Base-by-base conservation (phyloP, 805 yeast genomes). In the Kluyveromyces wickerhamii region DNA sequence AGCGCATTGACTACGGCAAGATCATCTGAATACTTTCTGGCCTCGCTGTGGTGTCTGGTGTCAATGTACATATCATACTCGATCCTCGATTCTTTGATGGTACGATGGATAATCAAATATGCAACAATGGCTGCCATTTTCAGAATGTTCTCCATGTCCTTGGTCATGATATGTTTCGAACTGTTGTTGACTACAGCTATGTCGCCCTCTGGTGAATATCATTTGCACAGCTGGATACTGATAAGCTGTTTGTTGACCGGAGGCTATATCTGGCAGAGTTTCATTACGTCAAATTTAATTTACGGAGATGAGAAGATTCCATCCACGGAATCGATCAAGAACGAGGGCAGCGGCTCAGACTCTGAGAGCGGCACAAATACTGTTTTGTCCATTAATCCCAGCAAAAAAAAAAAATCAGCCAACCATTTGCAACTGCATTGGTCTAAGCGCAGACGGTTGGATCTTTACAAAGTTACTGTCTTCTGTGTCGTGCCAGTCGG, bases 401-500 rank as follows among this genome's bases (percentile, higher is more conserved):
- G 17, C n/a, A 27, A 17, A 14, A 27, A 27, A 24, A 14, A 17
- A 9, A 24, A 24, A 17, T 17, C 31, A 17, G 8, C 26, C 14
- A 21, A 13, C 13, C 23, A 20, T 12, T 30, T 30, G n/a, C 33
- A 30, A 30, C 18, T 30, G 19, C 33, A 19, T 21, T 30, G 33
- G 33, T 30, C 33, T 5, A 30, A 30, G 16, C 33, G 33, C 26
- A 68, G 95, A 36, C 79, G 87, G 22, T 83, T 88, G 40, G 94
- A 89, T 54, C 67, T 88, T 36, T 85, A 86, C 57, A 84, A 82
- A 46, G 83, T 92, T 32, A 86, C 83, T 1, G 96, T 89, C 2
- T 89, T 85, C 62, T 96, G 97, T 2, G 98, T 89, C 26, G 96
- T 89, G n/a, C 98, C 98, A 0, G 86, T 89, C 12, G 97, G 98